Evolutionary conservation across 2,329 filamentous ascomycete species (phyloP).

Genomic region (Hortaea sp.): DNA sequence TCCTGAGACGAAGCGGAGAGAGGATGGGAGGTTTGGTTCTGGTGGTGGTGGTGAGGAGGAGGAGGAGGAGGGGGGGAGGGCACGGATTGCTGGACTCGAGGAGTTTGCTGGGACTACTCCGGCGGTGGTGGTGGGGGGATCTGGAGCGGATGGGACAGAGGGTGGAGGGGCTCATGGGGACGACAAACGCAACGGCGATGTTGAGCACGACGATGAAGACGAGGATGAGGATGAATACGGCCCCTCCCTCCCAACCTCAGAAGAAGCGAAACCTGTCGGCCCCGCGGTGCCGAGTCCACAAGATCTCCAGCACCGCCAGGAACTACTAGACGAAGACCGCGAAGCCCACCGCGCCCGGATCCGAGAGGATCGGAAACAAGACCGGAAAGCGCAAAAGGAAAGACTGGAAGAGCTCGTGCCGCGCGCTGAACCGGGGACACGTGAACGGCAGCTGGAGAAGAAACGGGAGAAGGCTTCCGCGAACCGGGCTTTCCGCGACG

Average conservation of each 20-base stretch:
- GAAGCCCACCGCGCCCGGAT: conserved; percentile 41
- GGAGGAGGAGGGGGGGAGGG: too few relatives aligned
- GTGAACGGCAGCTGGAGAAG: conserved; percentile 81
- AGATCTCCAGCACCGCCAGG: conserved; percentile 56
- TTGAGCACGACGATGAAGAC: conserved; percentile 6
- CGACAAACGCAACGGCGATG: not conserved
- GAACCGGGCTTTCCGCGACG: conserved; percentile 61
- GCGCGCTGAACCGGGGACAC: conserved; percentile 70
- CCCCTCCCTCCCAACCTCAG: conserved; percentile 40
- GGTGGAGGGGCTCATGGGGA: not conserved
- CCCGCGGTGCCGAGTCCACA: conserved; percentile 59
- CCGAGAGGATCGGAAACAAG: conserved; percentile 51
- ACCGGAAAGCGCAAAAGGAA: conserved; percentile 59
- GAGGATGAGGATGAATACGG: conserved; percentile 52
- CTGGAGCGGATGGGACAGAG: conserved; percentile 13
- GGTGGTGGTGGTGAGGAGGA: conserved; percentile 1
- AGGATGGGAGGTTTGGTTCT: conserved; percentile 25
- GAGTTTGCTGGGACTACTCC: not conserved
- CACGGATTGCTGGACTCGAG: too few relatives aligned
- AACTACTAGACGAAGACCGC: conserved; percentile 42
- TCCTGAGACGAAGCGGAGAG: conserved; percentile 55
- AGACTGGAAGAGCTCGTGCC: conserved; percentile 72
- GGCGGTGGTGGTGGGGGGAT: not conserved
- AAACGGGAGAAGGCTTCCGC: conserved; percentile 60
- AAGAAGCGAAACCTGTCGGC: conserved; percentile 30